Conservation (phyloP, 306 rosid species). For the Sphenostylis stenocarpa region DNA sequence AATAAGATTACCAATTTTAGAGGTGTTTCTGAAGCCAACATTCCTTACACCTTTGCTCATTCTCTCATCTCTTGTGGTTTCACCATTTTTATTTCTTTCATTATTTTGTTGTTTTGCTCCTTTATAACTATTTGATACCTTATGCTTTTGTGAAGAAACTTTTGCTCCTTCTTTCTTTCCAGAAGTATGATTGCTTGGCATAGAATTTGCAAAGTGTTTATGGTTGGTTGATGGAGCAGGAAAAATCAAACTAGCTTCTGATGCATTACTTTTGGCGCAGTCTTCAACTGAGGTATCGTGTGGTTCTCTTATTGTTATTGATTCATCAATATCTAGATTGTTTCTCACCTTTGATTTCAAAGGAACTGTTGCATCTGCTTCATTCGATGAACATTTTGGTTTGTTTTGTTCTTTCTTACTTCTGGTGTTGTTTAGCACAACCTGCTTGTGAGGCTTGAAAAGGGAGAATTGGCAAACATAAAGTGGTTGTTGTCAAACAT, state of each 20-base stretch:
- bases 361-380: slow-evolving; percentile 29
- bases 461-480: background rate
- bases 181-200: slow-evolving; percentile 3
- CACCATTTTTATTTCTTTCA: slow-evolving; percentile 37
- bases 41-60: slow-evolving; percentile 32
- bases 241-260: slow-evolving; percentile 31
- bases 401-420: slow-evolving; percentile 34
- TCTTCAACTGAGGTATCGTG: slow-evolving; percentile 26
- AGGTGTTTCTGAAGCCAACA: slow-evolving; percentile 40
- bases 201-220: slow-evolving; percentile 2
- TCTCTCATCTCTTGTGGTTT: slow-evolving; percentile 34
- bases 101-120: slow-evolving; percentile 31
- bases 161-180: slow-evolving; percentile 41
- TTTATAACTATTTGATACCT: slow-evolving; percentile 32
- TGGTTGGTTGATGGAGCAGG: slow-evolving; percentile 32
- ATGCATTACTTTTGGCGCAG: background rate
- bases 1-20: slow-evolving; percentile 46
- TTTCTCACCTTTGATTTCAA: slow-evolving; percentile 38
- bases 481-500: background rate
- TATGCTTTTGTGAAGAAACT: slow-evolving; percentile 31
- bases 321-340: slow-evolving; percentile 29
- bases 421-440: slow-evolving; percentile 29
- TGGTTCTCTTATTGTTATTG: slow-evolving; percentile 13
- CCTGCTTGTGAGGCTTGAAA: slow-evolving; percentile 31
- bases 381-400: slow-evolving; percentile 37